Percentiles rank a stretch among this genome's conserved stretches.
Conservation (phyloP, 2,329 filamentous ascomycete species). For the Colletotrichum sp. region DNA sequence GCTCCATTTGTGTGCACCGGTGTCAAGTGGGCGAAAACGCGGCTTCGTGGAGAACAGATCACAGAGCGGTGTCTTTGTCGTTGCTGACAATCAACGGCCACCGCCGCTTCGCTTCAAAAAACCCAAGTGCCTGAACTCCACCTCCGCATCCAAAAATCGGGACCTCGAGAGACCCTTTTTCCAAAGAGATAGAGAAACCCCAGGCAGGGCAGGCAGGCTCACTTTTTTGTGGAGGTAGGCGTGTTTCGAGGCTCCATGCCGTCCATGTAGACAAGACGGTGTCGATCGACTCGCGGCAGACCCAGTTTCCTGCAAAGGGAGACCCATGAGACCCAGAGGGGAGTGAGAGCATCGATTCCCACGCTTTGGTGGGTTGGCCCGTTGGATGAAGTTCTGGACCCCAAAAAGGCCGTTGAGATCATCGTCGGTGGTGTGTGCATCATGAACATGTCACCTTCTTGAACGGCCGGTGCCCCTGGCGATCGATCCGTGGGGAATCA, state of each 20-base stretch:
- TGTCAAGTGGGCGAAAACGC: background rate
- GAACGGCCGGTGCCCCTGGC: background rate
- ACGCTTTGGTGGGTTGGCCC: background rate
- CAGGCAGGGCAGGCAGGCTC: background rate
- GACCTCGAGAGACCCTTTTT: background rate
- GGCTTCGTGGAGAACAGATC: background rate
- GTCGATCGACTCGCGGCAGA: background rate
- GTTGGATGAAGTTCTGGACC: background rate
- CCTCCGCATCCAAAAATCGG: slow-evolving; percentile 1
- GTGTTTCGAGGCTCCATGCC: background rate
- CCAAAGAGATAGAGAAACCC: background rate
- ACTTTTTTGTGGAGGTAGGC: background rate
- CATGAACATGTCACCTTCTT: background rate
- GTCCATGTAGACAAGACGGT: background rate
- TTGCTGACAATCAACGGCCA: background rate
- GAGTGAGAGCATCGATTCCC: background rate
- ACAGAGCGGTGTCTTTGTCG: background rate
- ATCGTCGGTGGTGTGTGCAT: background rate
- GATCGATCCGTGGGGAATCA: background rate
- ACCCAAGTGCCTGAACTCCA: background rate
- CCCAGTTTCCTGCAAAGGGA: background rate
- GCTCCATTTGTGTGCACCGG: background rate
- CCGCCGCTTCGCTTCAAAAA: background rate
- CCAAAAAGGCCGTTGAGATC: background rate
- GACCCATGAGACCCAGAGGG: background rate